Evolutionary conservation across 768 basidiomycete species (phyloP).

Genomic region (Jaapia argillacea): DNA sequence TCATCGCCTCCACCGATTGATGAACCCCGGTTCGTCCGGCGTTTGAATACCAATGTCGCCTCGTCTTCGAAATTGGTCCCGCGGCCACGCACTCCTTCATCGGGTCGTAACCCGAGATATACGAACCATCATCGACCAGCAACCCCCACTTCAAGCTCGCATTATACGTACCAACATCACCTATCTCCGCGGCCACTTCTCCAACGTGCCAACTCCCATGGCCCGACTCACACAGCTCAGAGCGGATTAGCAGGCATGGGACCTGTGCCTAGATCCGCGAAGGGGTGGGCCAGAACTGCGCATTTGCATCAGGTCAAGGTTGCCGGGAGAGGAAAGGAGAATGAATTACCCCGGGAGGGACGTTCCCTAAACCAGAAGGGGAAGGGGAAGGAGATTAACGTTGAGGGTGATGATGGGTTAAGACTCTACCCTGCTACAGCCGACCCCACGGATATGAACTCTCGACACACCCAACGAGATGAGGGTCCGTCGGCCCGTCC

Average conservation of each 20-base stretch:
- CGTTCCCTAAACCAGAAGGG: no score
- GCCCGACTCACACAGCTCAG: slow-evolving; percentile 10
- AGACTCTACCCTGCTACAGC: neutral
- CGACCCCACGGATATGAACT: neutral
- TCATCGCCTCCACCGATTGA: neutral
- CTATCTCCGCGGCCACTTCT: slow-evolving; percentile 25
- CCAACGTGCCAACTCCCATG: slow-evolving; percentile 38
- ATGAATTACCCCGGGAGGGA: no score
- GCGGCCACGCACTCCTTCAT: slow-evolving; percentile 3
- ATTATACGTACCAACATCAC: no score
- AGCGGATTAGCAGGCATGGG: slow-evolving; percentile 19
- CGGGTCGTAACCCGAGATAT: neutral
- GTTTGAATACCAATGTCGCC: no score
- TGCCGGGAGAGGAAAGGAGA: neutral
- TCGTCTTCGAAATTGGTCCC: no score
- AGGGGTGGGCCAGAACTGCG: slow-evolving; percentile 53
- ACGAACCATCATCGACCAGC: slow-evolving; percentile 4
- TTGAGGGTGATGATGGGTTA: neutral
- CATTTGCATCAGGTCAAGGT: slow-evolving; percentile 57
- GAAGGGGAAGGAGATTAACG: no score
- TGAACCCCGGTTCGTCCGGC: no score
- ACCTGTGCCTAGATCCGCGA: slow-evolving; percentile 34
- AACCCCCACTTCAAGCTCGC: slow-evolving; percentile 6
- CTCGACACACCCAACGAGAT: neutral
- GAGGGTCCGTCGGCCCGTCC: neutral